Conservation (phyloP, 1,284 basidiomycete species). For the Thelephora terrestris region DNA sequence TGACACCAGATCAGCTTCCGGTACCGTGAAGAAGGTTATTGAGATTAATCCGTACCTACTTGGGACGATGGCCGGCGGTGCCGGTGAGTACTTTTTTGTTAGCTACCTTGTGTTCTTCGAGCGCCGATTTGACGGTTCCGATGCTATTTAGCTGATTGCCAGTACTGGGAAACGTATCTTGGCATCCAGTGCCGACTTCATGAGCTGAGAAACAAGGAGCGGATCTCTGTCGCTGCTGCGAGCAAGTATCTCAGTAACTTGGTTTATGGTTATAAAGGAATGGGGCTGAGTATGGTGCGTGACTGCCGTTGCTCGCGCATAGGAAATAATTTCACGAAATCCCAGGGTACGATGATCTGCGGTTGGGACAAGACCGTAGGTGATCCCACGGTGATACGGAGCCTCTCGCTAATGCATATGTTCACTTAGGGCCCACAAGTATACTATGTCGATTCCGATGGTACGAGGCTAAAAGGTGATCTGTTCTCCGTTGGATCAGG, state of each 20-base stretch:
- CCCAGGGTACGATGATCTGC: conserved; percentile 97
- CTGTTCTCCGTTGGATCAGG: conserved; percentile 98
- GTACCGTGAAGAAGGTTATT: conserved; percentile 98
- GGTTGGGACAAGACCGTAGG: conserved; percentile 98
- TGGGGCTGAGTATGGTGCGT: conserved; percentile 94
- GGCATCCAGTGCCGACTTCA: conserved; percentile 97
- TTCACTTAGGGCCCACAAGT: conserved; percentile 80
- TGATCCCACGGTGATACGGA: conserved; percentile 6
- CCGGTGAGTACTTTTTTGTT: conserved; percentile 46
- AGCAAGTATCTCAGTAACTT: conserved; percentile 97
- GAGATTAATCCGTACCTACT: conserved; percentile 99
- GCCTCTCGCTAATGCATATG: conserved; percentile 2
- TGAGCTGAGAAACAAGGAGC: conserved; percentile 94
- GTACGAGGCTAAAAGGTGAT: conserved; percentile 91
- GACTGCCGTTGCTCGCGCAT: background rate
- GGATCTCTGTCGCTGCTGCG: conserved; percentile 97
- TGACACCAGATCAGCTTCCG: conserved; percentile 51
- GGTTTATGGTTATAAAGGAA: conserved; percentile 97
- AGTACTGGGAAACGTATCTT: conserved; percentile 98
- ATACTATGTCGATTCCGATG: conserved; percentile 98
- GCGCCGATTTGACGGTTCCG: background rate
- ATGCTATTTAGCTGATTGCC: conserved; percentile 64
- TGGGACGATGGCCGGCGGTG: conserved; percentile 99
- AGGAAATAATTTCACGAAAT: background rate
- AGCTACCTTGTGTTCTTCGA: background rate